Evolutionary conservation across 2,329 filamentous ascomycete genomes (phyloP), one percentile per base, ranked within the genome.

Genomic region (Epichloe scottii): DNA sequence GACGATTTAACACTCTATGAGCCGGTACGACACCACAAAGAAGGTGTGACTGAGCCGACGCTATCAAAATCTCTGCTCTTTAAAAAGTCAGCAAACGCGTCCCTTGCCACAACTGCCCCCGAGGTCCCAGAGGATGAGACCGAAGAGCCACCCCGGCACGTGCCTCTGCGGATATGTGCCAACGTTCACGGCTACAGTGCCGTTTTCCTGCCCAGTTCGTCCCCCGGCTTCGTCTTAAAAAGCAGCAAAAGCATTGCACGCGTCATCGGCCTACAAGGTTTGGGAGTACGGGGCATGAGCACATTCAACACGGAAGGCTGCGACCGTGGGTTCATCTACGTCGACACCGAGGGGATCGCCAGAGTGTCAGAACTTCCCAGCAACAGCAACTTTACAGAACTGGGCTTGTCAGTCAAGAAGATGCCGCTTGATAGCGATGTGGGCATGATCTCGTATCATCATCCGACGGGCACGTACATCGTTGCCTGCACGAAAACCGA

Each of bases 1-100:
- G 85, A 95, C 56, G 90, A 97, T 62, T 71, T 97, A 35, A 85
- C 85, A 11, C 77, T 97, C 44, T 98, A 97, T 63, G 82, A 93
- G 63, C 89, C 91, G 1, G 85, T 89, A 58, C 75, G 79, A 41
- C 70, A 70, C 54, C 68, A 62, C 5, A 33, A 41, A 39, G 62
- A 61, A 30, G 65, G 65, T 51, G 63, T 60, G 51, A 57, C 68
- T 30, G 66, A 73, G 5, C 33, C 58, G 2, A 55, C 53, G 3
- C 75, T 84, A 57, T 70, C 76, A 1, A 68, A 71, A 23, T 77
- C 75, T 7, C 70, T 96, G 11, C 79, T 82, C 50, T 95, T 95
- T 66, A 74, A 84, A 51, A 95, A 95, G 65, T 68, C 86, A 1
- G 68, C 79, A 1, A 89, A 91, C 58, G 72, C 82, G 15, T 73